Base-by-base conservation (phyloP, 129 eudicot species). In the Lactuca sativa region DNA sequence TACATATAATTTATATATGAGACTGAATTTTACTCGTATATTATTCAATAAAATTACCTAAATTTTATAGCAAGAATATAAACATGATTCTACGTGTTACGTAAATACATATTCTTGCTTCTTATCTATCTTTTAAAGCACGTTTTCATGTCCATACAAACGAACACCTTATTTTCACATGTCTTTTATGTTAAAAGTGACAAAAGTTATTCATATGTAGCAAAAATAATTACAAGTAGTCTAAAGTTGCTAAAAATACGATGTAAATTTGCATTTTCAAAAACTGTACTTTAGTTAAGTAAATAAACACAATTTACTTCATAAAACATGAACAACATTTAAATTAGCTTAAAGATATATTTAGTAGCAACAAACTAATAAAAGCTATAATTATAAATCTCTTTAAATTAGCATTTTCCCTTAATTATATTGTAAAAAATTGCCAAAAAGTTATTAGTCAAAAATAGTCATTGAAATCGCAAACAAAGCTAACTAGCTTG, bases 111-210 rank as follows among this genome's bases (percentile, higher is more conserved):
- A 43, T 43, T 43, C 13, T 43, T 1, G 3, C 13, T 43, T 43
- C 13, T 43, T 43, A 3, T 25, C 15, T 58, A 14, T 10, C 63
- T 7, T 61, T n/a, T 36, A n/a, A 61, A 34, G 36, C 48, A 61
- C 40, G 49, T 61, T 61, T 15, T 2, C n/a, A 11, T 44, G 48
- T 41, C 11, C 11, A 1, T n/a, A 41, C 52, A 44, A 14, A 14
- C 17, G 14, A 58, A 34, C 48, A 34, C 37, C 17, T 44, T 44
- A 34, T 34, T 62, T 37, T 36, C 62, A 36, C 40, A 41, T 17
- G 43, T 21, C 70, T 52, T 72, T 62, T 37, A 62, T 21, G 62
- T 53, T 61, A 62, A 37, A 16, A 16, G 59, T 48, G 38, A 14
- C 17, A 31, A 49, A 49, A 31, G 0, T 18, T 51, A 12, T 31